Evolutionary conservation across 805 yeast species (phyloP).

Genomic region (Tetrapisispora namnaoensis): DNA sequence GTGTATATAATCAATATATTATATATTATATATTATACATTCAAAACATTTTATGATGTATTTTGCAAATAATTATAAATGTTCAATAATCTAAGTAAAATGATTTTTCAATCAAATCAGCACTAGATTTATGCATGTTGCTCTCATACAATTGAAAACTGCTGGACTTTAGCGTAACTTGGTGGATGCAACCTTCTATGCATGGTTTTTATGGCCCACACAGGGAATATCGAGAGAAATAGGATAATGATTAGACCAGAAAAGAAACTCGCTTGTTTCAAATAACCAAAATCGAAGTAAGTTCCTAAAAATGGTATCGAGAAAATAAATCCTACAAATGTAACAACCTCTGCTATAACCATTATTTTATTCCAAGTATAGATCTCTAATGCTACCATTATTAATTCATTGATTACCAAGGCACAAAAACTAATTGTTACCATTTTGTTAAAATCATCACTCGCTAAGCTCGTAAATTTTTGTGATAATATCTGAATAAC

Average conservation of each 20-base stretch:
- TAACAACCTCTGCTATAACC: conserved; percentile 62
- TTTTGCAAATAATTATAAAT: not conserved
- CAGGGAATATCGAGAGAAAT: conserved; percentile 69
- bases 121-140: not conserved
- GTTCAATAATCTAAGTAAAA: not conserved
- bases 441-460: conserved; percentile 51
- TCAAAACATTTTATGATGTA: not conserved
- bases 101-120: not conserved
- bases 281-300: conserved; percentile 68
- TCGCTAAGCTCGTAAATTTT: conserved; percentile 52
- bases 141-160: conserved; percentile 33
- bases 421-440: conserved; percentile 83
- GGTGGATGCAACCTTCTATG: conserved; percentile 82
- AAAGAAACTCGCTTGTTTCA: conserved; percentile 45
- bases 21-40: not conserved
- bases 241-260: conserved; percentile 65
- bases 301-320: conserved; percentile 80
- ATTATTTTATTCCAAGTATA: conserved; percentile 83
- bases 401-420: conserved; percentile 71
- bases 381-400: conserved; percentile 89
- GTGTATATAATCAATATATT: conserved; percentile 5
- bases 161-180: conserved; percentile 93
- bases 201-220: conserved; percentile 73
- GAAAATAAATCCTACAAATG: conserved; percentile 54
- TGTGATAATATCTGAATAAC: conserved; percentile 80